phyloP scores from a whole-genome alignment of 179 eudicot genomes.

The Sideroxylon spinosum region DNA sequence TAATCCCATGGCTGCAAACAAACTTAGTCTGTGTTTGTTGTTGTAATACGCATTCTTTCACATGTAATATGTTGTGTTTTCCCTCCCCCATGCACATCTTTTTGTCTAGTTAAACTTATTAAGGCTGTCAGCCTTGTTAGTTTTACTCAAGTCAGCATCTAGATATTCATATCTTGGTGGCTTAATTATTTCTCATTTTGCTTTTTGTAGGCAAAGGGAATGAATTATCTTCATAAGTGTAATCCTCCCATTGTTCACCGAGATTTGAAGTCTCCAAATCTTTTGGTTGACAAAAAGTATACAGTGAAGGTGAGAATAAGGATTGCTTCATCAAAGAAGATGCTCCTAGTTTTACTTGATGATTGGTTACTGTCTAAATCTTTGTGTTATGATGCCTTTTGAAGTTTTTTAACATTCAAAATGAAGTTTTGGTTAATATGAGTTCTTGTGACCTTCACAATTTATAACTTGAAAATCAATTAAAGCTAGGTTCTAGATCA shows the following conservation, averaged over 20 bases:
- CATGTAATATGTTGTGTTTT: neutral
- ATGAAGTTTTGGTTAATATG: neutral
- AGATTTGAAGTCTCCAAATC: slow-evolving; percentile 95
- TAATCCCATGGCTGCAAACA: too few species aligned
- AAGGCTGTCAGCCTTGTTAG: neutral
- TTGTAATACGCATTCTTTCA: neutral
- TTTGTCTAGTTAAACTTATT: neutral
- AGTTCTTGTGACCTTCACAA: neutral
- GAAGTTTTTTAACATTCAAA: neutral
- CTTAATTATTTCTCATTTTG: neutral
- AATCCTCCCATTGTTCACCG: slow-evolving; percentile 97
- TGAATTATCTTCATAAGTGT: slow-evolving; percentile 96
- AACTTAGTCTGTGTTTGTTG: neutral
- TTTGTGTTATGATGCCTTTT: neutral
- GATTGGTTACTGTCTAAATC: neutral
- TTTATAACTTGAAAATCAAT: too few species aligned
- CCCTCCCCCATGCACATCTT: slow-evolving; percentile 3
- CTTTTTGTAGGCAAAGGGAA: slow-evolving; percentile 74
- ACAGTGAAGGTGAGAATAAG: slow-evolving; percentile 75
- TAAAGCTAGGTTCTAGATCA: too few species aligned
- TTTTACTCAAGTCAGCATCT: neutral
- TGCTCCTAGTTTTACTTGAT: neutral
- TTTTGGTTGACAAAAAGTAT: slow-evolving; percentile 84
- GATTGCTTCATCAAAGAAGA: slow-evolving; percentile 3
- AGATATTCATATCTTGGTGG: neutral